A percentile compares a stretch with the other conserved stretches of the same genome.
phyloP scores from a whole-genome alignment of 2,329 filamentous ascomycete species.

The Aphanoascus verrucosus region DNA sequence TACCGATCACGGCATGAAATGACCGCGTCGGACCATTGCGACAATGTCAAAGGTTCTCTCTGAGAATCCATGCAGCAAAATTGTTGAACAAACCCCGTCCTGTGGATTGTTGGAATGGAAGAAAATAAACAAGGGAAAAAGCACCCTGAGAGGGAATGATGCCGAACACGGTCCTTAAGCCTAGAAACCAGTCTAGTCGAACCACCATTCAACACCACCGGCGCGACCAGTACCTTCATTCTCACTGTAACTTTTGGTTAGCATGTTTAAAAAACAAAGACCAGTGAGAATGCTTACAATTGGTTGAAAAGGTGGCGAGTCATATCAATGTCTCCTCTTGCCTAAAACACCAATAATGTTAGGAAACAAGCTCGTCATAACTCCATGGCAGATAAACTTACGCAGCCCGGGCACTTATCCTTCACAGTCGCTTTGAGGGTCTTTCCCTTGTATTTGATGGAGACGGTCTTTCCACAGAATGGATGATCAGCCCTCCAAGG shows the following conservation, averaged over 20 bases:
- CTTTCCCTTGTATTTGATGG: constrained; percentile 51
- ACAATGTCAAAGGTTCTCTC: not conserved
- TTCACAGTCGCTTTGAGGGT: constrained; percentile 49
- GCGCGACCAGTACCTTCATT: constrained; percentile 32
- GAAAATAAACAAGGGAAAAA: not conserved
- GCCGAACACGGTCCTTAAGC: not conserved
- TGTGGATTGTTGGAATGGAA: constrained; percentile 2
- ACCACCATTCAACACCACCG: constrained; percentile 34
- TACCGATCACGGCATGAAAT: not conserved
- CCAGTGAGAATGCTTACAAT: constrained; percentile 13
- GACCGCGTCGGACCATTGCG: not conserved
- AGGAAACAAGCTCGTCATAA: constrained; percentile 23
- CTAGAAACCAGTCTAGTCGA: constrained; percentile 17
- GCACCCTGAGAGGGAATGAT: not conserved
- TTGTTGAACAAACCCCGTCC: not conserved
- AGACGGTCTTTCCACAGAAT: constrained; percentile 59
- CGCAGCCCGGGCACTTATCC: constrained; percentile 69
- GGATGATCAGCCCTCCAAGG: constrained; percentile 48
- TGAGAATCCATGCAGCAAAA: constrained; percentile 4
- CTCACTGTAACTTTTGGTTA: constrained; percentile 20
- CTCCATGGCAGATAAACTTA: constrained; percentile 22
- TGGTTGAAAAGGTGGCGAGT: constrained; percentile 29
- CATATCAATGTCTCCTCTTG: constrained; percentile 21
- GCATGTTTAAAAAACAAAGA: not conserved
- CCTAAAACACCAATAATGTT: constrained; percentile 37